These are phyloP conservation scores for Termitomyces sp. DNA, from an alignment of 768 basidiomycete genomes.

Conservation along the genomic window DNA sequence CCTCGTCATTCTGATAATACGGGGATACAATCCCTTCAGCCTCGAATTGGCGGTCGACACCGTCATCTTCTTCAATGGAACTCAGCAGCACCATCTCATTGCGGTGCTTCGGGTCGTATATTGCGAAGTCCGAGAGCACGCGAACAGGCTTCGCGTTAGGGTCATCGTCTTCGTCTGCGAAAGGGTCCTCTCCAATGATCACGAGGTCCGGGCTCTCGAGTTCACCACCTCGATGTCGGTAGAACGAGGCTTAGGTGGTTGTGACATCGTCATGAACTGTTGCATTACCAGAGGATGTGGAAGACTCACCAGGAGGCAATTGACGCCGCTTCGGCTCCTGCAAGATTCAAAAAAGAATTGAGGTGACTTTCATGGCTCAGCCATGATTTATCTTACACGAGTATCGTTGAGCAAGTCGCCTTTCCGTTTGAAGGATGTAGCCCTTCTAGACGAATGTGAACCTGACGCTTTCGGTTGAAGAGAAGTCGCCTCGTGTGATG, in stretches of 20 bases:
- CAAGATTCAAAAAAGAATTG: not conserved
- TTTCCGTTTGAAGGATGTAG: slow-evolving; percentile 21
- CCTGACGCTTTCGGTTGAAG: not conserved
- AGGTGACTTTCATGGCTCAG: not conserved
- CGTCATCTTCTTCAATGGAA: slow-evolving; percentile 42
- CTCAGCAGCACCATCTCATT: slow-evolving; percentile 47
- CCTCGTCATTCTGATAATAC: slow-evolving; percentile 52
- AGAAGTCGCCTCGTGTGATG: slow-evolving; percentile 7
- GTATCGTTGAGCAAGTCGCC: slow-evolving; percentile 12
- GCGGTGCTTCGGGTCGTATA: slow-evolving; percentile 53
- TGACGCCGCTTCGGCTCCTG: slow-evolving; percentile 27
- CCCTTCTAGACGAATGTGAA: not conserved
- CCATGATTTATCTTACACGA: slow-evolving; percentile 17
- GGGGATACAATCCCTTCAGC: slow-evolving; percentile 55
- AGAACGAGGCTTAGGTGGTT: slow-evolving; percentile 33
- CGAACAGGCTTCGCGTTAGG: slow-evolving; percentile 50
- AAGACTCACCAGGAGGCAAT: slow-evolving; percentile 18
- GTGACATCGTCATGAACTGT: not conserved
- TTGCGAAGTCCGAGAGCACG: slow-evolving; percentile 50
- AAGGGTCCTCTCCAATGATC: slow-evolving; percentile 40
- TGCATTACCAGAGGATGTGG: not conserved
- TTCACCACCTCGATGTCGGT: slow-evolving; percentile 29
- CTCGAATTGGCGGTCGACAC: slow-evolving; percentile 38
- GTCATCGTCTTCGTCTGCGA: slow-evolving; percentile 30
- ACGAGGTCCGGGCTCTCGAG: slow-evolving; percentile 33